Evolutionary conservation across 805 yeast genomes (phyloP), one percentile per base, ranked within the genome.

Genomic region (Sungouiella blattae): DNA sequence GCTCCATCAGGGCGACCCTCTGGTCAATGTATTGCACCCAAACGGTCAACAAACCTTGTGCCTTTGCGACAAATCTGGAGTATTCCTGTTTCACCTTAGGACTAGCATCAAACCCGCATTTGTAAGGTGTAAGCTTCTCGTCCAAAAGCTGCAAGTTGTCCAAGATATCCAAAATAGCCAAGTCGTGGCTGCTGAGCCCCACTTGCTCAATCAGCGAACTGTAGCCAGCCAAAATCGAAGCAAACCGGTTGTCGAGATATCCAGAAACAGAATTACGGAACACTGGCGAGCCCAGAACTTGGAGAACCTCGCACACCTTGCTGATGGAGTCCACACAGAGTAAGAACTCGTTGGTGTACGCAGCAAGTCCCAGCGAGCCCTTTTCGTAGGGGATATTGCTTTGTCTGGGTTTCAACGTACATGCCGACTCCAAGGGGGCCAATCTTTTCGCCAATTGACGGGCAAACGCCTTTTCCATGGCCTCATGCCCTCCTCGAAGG

Each of bases 321-420:
- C 21, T 26, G 22, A 40, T 29, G 15, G 39, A 38, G 23, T 69
- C 62, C 13, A 79, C 62, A 32, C 70, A 62, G 5, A 69, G 68
- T 15, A 71, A 51, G 5, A 80, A 50, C 2, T 78, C 81, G 28
- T 71, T 74, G 7, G 77, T 69, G 52, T 77, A 81, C 28, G 57
- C 57, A 7, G 60, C 62, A 22, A 83, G 69, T 6, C 87, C 83
- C 55, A 72, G 78, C 33, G 73, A 70, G 4, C 80, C 86, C 53
- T 69, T 76, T 52, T 75, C 80, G 56, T 75, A 84, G 1, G 77
- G 83, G 8, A 62, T 67, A 28, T 50, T 53, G 9, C 50, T 38
- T 3, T 40, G 44, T 4, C 59, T 28, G 40, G 63, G 70, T 18
- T 58, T 55, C 26, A 69, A 68, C 44, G 63, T 63, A 13, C 76